These are phyloP conservation scores for Fagus sylvatica DNA, from an alignment of 306 rosid species.

Conservation along the genomic window DNA sequence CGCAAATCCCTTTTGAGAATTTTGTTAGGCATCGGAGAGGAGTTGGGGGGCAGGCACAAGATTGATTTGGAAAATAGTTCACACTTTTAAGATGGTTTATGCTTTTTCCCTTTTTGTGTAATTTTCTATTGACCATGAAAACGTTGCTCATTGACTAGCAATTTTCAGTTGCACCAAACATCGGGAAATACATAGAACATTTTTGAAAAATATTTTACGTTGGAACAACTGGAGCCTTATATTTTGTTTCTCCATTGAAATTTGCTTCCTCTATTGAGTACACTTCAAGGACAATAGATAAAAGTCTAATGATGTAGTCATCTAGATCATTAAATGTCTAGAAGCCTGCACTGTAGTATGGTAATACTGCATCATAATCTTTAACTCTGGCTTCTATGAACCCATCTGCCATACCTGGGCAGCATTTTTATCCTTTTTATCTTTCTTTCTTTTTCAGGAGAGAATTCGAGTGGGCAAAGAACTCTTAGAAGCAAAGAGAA, in stretches of 20 bases:
- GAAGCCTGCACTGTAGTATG: not conserved
- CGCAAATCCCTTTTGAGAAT: no score
- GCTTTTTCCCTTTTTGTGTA: no score
- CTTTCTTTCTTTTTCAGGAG: conserved; percentile 54
- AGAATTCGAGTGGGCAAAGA: conserved; percentile 98
- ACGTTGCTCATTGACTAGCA: no score
- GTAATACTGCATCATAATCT: not conserved
- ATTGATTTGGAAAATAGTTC: no score
- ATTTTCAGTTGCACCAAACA: no score
- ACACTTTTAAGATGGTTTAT: no score
- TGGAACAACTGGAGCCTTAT: not conserved
- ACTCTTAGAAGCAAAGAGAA: conserved; percentile 92
- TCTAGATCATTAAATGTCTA: not conserved
- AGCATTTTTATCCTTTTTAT: conserved; percentile 12
- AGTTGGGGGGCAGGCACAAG: no score
- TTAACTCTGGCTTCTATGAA: not conserved
- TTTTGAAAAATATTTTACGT: no score
- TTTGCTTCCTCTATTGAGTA: not conserved
- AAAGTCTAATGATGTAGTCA: not conserved
- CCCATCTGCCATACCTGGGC: conserved; percentile 1
- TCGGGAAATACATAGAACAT: no score
- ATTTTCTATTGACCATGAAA: no score
- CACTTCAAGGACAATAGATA: not conserved
- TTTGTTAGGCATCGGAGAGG: no score
- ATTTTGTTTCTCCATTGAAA: not conserved